Conservation (phyloP, 1,284 basidiomycete species). For the Hemileia vastatrix region DNA sequence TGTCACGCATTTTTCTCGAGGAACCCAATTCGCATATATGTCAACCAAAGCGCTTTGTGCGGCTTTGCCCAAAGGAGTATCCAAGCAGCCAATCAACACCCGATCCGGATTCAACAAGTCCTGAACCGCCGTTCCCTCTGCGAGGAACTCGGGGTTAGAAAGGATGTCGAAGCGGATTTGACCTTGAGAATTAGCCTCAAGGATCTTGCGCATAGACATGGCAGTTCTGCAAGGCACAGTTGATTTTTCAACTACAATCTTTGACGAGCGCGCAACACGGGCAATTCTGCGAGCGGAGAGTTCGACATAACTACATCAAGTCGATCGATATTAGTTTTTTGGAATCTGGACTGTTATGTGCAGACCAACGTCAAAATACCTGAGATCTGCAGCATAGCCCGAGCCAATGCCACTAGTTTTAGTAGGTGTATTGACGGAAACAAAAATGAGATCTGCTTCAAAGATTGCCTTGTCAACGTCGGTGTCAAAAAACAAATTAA, state of each 20-base stretch:
- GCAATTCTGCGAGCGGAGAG: slow-evolving; percentile 93
- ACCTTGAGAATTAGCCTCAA: slow-evolving; percentile 91
- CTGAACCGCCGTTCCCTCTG: slow-evolving; percentile 87
- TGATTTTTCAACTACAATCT: slow-evolving; percentile 99
- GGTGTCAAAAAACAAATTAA: slow-evolving; percentile 94
- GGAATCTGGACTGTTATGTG: not conserved
- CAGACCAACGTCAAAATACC: slow-evolving; percentile 52
- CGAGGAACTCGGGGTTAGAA: slow-evolving; percentile 98
- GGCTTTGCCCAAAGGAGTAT: slow-evolving; percentile 69
- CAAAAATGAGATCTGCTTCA: slow-evolving; percentile 70
- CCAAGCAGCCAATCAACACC: slow-evolving; percentile 90
- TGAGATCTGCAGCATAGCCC: slow-evolving; percentile 93
- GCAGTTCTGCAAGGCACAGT: slow-evolving; percentile 97
- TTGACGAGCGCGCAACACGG: slow-evolving; percentile 73
- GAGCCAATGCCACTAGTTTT: slow-evolving; percentile 96
- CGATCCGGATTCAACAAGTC: slow-evolving; percentile 86
- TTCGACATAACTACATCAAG: slow-evolving; percentile 69
- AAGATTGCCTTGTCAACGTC: slow-evolving; percentile 85
- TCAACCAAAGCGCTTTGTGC: slow-evolving; percentile 66
- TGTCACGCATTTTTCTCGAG: slow-evolving; percentile 70
- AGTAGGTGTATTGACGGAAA: slow-evolving; percentile 83
- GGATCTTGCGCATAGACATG: slow-evolving; percentile 96
- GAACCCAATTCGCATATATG: slow-evolving; percentile 94
- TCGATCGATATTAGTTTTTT: not conserved
- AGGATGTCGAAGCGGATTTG: slow-evolving; percentile 77